phyloP scores from a whole-genome alignment of 2,329 filamentous ascomycete genomes.

The Endothia cerciana region DNA sequence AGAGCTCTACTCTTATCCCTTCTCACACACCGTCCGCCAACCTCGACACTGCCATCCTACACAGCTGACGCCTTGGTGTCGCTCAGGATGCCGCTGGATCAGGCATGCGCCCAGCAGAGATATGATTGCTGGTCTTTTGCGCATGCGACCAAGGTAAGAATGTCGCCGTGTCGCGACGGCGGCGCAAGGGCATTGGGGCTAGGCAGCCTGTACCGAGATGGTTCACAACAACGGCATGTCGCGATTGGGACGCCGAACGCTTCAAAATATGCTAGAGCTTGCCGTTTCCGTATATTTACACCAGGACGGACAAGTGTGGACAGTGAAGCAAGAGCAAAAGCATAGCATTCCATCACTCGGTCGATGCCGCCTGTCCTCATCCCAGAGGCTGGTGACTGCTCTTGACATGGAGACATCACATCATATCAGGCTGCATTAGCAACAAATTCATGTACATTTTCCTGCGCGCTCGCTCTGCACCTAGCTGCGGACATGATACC shows the following conservation, averaged over 20 bases:
- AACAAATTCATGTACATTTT: background rate
- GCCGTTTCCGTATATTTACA: constrained; percentile 52
- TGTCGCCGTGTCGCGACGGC: background rate
- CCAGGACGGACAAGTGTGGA: constrained; percentile 69
- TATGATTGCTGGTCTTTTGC: background rate
- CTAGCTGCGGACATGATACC: constrained; percentile 25
- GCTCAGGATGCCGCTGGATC: background rate
- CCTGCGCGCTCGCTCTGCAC: constrained; percentile 9
- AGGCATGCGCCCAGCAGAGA: background rate
- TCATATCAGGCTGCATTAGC: background rate
- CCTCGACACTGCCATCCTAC: constrained; percentile 4
- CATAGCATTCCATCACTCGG: constrained; percentile 38
- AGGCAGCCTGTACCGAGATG: background rate
- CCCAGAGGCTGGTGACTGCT: constrained; percentile 31
- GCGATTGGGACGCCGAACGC: constrained; percentile 38
- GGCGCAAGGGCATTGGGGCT: background rate
- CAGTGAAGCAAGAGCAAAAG: constrained; percentile 67
- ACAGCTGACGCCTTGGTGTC: background rate
- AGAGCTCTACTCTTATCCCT: background rate
- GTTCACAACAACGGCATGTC: background rate
- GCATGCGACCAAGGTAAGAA: constrained; percentile 6
- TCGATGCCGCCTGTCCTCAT: constrained; percentile 41
- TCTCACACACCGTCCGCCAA: background rate
- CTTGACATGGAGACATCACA: constrained; percentile 42
- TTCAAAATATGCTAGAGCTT: constrained; percentile 70